These are phyloP conservation scores for Microdochium paspali DNA, from an alignment of 2,329 filamentous ascomycete species.

Conservation along the genomic window DNA sequence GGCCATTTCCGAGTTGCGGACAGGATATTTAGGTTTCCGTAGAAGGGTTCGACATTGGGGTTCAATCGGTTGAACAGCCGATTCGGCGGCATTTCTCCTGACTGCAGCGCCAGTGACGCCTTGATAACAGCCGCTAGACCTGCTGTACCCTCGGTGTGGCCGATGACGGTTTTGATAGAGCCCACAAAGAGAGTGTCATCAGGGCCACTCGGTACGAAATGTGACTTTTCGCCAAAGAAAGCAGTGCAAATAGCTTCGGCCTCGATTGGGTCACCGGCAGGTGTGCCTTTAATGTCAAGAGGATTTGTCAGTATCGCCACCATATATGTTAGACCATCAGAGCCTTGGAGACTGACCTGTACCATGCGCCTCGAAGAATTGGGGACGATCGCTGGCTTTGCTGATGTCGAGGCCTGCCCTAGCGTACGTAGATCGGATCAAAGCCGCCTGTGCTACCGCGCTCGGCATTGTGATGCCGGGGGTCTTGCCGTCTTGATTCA, in stretches of 20 bases:
- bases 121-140: conserved; percentile 26
- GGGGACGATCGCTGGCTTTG: conserved; percentile 8
- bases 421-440: conserved; percentile 21
- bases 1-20: conserved; percentile 14
- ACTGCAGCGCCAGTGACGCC: conserved; percentile 17
- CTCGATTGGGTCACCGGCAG: conserved; percentile 5
- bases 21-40: conserved; percentile 14
- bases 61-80: conserved; percentile 18
- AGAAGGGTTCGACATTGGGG: conserved; percentile 11
- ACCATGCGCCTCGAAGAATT: conserved; percentile 10
- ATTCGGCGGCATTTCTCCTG: conserved; percentile 20
- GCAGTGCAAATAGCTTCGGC: conserved; percentile 2
- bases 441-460: conserved; percentile 15
- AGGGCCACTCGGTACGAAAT: too few species aligned
- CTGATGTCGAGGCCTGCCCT: conserved; percentile 16
- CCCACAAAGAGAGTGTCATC: conserved; percentile 7
- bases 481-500: conserved; percentile 26
- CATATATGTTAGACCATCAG: too few species aligned
- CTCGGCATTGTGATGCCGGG: conserved; percentile 31
- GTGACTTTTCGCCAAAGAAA: too few species aligned
- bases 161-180: conserved; percentile 17
- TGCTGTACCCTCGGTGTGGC: conserved; percentile 25
- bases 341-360: conserved; percentile 4
- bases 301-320: too few species aligned
- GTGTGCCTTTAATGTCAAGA: too few species aligned